Evolutionary conservation across 1,284 basidiomycete species (phyloP).

Genomic region (Puccinia horiana): DNA sequence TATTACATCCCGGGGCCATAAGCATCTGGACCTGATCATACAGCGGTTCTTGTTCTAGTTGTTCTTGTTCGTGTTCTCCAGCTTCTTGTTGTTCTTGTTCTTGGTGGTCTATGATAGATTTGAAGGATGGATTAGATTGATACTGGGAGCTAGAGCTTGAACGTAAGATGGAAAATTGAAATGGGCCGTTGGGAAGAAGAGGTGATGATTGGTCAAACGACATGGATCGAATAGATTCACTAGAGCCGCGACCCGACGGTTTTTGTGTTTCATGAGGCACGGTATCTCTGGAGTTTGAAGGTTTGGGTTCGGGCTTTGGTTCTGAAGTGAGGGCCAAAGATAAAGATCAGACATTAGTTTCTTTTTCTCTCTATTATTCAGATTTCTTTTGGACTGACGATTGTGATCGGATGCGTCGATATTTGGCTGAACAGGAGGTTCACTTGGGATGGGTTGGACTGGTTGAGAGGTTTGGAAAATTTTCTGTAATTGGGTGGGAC

Average conservation of each 20-base stretch:
- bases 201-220: slow-evolving; percentile 13
- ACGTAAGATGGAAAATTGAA: slow-evolving; percentile 26
- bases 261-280: background rate
- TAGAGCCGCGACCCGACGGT: background rate
- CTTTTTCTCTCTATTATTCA: background rate
- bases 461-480: slow-evolving; percentile 41
- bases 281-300: background rate
- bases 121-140: slow-evolving; percentile 12
- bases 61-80: background rate
- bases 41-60: background rate
- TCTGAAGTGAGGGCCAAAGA: background rate
- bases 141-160: slow-evolving; percentile 31
- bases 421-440: background rate
- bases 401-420: background rate
- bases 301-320: background rate
- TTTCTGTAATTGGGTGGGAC: slow-evolving; percentile 33
- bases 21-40: slow-evolving; percentile 8
- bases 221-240: slow-evolving; percentile 15
- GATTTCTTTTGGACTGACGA: background rate
- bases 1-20: slow-evolving; percentile 17
- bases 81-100: background rate
- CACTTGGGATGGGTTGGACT: background rate
- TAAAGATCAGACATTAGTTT: background rate
- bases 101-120: slow-evolving; percentile 18
- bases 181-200: slow-evolving; percentile 11